These are phyloP conservation scores for Pulveroboletus ravenelii DNA, from an alignment of 768 basidiomycete genomes.

Conservation along the genomic window DNA sequence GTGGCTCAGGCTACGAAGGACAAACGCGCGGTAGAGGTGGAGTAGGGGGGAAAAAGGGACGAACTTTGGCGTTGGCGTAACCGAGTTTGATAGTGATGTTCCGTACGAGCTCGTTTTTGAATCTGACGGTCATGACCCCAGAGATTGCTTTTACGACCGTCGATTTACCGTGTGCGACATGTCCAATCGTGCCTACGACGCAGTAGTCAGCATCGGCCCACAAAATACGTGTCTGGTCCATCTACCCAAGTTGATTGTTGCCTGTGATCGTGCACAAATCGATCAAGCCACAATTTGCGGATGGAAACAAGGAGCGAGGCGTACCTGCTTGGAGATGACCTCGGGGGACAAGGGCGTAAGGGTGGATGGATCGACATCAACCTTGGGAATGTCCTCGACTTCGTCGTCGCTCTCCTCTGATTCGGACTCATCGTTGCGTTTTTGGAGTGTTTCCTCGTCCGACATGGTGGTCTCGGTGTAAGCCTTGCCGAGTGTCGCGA, in stretches of 20 bases:
- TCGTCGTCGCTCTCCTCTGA: constrained; percentile 62
- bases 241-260: constrained; percentile 89
- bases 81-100: constrained; percentile 99
- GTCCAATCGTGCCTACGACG: constrained; percentile 80
- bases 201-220: constrained; percentile 24
- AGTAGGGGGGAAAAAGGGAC: constrained; percentile 22
- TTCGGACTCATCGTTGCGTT: constrained; percentile 63
- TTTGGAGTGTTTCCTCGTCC: constrained; percentile 62
- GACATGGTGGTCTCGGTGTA: constrained; percentile 44
- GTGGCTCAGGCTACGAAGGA: neutral
- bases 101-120: constrained; percentile 98
- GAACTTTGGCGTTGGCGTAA: constrained; percentile 96
- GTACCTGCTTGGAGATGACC: constrained; percentile 87
- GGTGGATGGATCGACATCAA: constrained; percentile 77
- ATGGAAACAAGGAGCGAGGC: constrained; percentile 16
- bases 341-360: constrained; percentile 86
- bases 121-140: constrained; percentile 95
- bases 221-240: neutral
- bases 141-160: constrained; percentile 99
- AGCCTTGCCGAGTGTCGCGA: constrained; percentile 3
- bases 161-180: constrained; percentile 97
- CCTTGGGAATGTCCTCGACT: constrained; percentile 50
- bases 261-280: constrained; percentile 42
- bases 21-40: neutral
- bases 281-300: neutral